Evolutionary conservation across 805 yeast genomes (phyloP).

Genomic region (Nakazawaea populi): DNA sequence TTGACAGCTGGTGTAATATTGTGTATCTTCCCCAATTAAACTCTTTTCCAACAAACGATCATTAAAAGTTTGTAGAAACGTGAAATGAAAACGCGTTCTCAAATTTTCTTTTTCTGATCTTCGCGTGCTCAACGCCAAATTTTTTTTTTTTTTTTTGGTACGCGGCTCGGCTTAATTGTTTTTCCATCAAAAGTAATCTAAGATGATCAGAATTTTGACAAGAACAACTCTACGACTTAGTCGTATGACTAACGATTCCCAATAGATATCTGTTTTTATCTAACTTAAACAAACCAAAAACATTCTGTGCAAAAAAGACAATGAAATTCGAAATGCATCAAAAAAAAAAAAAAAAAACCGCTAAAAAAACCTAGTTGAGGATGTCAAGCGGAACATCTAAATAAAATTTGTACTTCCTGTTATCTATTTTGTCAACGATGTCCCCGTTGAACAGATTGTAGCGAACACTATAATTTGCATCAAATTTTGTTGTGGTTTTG

Average conservation of each 20-base stretch:
- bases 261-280: too few relatives aligned
- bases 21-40: too few relatives aligned
- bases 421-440: neutral
- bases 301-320: too few relatives aligned
- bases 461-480: neutral
- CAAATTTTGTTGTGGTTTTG: neutral
- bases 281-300: too few relatives aligned
- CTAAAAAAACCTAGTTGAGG: too few relatives aligned
- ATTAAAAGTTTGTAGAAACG: neutral
- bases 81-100: neutral
- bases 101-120: neutral
- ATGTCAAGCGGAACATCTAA: neutral
- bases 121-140: neutral
- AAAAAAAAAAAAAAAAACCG: too few relatives aligned
- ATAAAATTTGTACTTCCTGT: neutral
- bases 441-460: neutral
- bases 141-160: neutral
- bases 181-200: neutral
- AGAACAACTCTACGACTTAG: too few relatives aligned
- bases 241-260: too few relatives aligned
- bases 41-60: too few relatives aligned
- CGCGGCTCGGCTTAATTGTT: neutral
- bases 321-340: too few relatives aligned
- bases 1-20: neutral
- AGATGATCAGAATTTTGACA: too few relatives aligned